These are phyloP conservation scores for Pezizomycotina sp. DNA, from an alignment of 2,329 filamentous ascomycete species.

Conservation along the genomic window DNA sequence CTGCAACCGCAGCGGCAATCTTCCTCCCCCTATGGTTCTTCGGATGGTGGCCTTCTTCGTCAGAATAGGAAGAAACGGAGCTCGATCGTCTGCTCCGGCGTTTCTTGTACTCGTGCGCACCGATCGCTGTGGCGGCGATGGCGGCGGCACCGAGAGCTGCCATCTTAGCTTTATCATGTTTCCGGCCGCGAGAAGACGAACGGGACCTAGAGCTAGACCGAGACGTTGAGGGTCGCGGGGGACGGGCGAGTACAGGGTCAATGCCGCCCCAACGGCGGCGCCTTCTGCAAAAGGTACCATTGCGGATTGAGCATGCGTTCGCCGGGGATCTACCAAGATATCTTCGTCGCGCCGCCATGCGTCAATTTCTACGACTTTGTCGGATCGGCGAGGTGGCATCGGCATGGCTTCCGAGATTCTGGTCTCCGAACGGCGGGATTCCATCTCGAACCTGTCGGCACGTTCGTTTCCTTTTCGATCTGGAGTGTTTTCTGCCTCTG, in stretches of 20 bases:
- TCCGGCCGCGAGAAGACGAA: constrained; percentile 7
- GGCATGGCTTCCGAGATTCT: constrained; percentile 14
- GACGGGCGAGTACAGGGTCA: constrained; percentile 18
- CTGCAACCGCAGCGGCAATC: constrained; percentile 13
- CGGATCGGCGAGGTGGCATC: constrained; percentile 8
- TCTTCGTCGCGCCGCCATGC: constrained; percentile 15
- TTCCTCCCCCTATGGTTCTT: constrained; percentile 13
- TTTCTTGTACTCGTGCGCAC: constrained; percentile 11
- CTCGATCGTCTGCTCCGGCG: constrained; percentile 10
- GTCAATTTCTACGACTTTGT: constrained; percentile 11
- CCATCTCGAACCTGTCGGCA: constrained; percentile 15
- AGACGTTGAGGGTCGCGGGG: constrained; percentile 15
- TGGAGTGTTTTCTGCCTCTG: constrained; percentile 11
- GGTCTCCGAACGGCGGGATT: constrained; percentile 11
- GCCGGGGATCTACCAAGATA: constrained; percentile 10
- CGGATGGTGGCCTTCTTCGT: constrained; percentile 8
- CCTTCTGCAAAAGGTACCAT: constrained; percentile 17
- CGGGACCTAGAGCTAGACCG: constrained; percentile 13
- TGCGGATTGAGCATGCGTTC: constrained; percentile 17
- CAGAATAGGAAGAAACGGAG: constrained; percentile 15
- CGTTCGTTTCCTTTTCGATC: constrained; percentile 12
- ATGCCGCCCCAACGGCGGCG: constrained; percentile 17
- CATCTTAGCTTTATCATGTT: constrained; percentile 15
- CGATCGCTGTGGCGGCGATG: constrained; percentile 14
- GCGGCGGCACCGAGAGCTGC: constrained; percentile 17